A percentile compares a stretch with the other conserved stretches of the same genome.
These are phyloP conservation scores for Yamadazyma siamensis DNA, from an alignment of 1,139 yeast genomes.

Conservation along the genomic window DNA sequence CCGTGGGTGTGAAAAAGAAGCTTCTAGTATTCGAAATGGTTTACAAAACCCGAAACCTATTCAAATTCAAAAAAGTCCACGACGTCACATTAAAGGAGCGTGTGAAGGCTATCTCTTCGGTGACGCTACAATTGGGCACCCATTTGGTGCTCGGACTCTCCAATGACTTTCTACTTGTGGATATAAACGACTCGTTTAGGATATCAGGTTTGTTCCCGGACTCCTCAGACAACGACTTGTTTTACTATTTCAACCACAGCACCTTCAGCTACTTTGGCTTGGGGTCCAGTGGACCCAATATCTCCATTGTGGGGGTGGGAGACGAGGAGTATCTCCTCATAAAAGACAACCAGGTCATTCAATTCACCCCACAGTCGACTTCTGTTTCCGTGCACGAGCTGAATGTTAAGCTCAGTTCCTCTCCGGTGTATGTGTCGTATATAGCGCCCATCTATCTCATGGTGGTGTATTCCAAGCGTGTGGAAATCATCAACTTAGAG, in stretches of 20 bases:
- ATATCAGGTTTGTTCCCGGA: slow-evolving; percentile 15
- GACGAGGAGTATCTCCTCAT: slow-evolving; percentile 20
- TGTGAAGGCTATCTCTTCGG: slow-evolving; percentile 18
- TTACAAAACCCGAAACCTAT: slow-evolving; percentile 29
- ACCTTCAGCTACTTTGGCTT: slow-evolving; percentile 31
- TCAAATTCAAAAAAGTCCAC: slow-evolving; percentile 22
- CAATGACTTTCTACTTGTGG: slow-evolving; percentile 28
- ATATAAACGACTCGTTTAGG: slow-evolving; percentile 18
- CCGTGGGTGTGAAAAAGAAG: slow-evolving; percentile 32
- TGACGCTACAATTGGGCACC: slow-evolving; percentile 10
- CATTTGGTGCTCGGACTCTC: slow-evolving; percentile 23
- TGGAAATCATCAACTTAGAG: slow-evolving; percentile 44
- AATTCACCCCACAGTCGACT: slow-evolving; percentile 7
- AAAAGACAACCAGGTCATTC: slow-evolving; percentile 22
- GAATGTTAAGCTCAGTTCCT: slow-evolving; percentile 22
- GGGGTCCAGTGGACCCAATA: slow-evolving; percentile 18
- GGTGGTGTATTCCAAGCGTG: slow-evolving; percentile 32
- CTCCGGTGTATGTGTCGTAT: slow-evolving; percentile 33
- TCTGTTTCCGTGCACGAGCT: slow-evolving; percentile 16
- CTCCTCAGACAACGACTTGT: slow-evolving; percentile 9
- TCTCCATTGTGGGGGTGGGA: slow-evolving; percentile 20
- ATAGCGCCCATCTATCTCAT: slow-evolving; percentile 48
- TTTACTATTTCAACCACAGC: slow-evolving; percentile 18
- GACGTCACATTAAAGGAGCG: slow-evolving; percentile 32
- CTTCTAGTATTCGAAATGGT: slow-evolving; percentile 25